Conservation (phyloP, 2,329 filamentous ascomycete species). For the Bisporella sp. region DNA sequence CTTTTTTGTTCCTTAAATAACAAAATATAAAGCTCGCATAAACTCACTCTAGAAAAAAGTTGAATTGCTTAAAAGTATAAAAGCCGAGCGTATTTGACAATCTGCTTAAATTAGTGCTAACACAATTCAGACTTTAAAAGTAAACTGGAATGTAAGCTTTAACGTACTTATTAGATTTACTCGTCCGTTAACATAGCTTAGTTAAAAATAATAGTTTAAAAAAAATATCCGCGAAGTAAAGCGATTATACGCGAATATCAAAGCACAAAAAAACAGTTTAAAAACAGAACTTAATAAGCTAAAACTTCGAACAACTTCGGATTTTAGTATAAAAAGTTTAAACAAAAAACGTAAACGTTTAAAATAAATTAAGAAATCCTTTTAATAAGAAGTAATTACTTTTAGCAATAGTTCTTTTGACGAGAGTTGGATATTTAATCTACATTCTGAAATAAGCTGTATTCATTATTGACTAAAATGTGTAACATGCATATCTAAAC, state of each 20-base stretch:
- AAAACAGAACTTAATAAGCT: not conserved
- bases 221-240: conserved; percentile 1
- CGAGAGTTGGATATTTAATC: no score
- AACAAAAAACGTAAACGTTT: conserved; percentile 4
- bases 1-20: conserved; percentile 1
- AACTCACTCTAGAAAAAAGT: not conserved
- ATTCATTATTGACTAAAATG: no score
- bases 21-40: conserved; percentile 4
- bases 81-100: not conserved
- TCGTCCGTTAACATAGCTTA: not conserved
- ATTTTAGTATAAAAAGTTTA: conserved; percentile 1
- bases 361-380: not conserved
- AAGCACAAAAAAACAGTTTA: conserved; percentile 3
- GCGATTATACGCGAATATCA: conserved; percentile 1
- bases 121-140: conserved; percentile 1
- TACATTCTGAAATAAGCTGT: no score
- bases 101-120: not conserved
- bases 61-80: conserved; percentile 2
- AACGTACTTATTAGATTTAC: not conserved
- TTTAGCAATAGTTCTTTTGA: no score
- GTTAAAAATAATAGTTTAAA: conserved; percentile 3
- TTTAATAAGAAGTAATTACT: no score
- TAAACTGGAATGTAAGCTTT: conserved; percentile 1
- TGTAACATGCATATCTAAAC: no score
- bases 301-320: not conserved